These are phyloP conservation scores for Colletotrichum sp. DNA, from an alignment of 2,329 filamentous ascomycete species.

Conservation along the genomic window DNA sequence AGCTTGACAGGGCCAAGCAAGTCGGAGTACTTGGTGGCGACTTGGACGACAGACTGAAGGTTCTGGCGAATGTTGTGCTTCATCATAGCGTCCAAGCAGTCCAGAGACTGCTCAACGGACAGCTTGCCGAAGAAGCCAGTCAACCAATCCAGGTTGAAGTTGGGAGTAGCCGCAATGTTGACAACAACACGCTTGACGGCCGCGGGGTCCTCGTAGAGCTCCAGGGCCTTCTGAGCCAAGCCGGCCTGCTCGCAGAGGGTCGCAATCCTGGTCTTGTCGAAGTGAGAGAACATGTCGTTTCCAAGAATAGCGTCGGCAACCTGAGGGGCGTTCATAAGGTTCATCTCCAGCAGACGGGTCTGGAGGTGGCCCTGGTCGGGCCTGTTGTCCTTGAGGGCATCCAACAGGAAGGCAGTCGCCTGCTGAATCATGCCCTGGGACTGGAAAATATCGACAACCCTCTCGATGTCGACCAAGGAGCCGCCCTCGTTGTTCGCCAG, in stretches of 20 bases:
- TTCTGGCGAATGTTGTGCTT: constrained; percentile 97
- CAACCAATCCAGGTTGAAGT: constrained; percentile 90
- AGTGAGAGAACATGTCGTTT: constrained; percentile 98
- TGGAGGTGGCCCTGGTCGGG: constrained; percentile 93
- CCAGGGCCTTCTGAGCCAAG: constrained; percentile 83
- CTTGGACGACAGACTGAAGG: constrained; percentile 89
- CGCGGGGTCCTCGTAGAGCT: constrained; percentile 91
- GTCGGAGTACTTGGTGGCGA: constrained; percentile 98
- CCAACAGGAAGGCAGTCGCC: constrained; percentile 95
- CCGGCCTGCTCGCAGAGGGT: constrained; percentile 93
- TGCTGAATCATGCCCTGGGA: constrained; percentile 98
- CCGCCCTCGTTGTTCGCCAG: constrained; percentile 89
- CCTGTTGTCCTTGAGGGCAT: constrained; percentile 92
- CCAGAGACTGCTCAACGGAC: constrained; percentile 92
- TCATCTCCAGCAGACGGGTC: constrained; percentile 97
- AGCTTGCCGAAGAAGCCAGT: constrained; percentile 92
- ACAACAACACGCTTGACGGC: constrained; percentile 89
- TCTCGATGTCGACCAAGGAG: constrained; percentile 88
- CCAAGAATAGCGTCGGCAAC: constrained; percentile 97
- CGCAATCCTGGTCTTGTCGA: constrained; percentile 89
- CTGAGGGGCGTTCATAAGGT: constrained; percentile 93
- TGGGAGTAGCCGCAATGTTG: constrained; percentile 81
- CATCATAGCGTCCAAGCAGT: constrained; percentile 96
- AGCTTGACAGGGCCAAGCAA: constrained; percentile 85
- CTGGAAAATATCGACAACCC: constrained; percentile 97